Conservation (phyloP, 805 yeast species). For the Yarrowia sp. region DNA sequence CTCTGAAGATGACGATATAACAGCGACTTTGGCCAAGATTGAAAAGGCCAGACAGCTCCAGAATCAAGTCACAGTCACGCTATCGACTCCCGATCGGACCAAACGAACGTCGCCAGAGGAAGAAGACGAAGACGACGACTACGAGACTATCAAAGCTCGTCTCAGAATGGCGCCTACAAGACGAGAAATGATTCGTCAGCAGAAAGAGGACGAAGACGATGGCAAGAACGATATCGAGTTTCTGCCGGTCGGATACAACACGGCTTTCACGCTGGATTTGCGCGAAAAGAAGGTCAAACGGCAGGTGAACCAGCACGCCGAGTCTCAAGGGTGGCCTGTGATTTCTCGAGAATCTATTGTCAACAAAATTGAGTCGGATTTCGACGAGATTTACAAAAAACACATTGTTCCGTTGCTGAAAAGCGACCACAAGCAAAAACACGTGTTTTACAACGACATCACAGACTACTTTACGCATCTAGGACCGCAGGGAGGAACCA, state of each 20-base stretch:
- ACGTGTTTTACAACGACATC: not conserved
- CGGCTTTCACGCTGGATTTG: not conserved
- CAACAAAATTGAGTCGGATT: not conserved
- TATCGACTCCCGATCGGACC: not conserved
- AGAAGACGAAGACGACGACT: not conserved
- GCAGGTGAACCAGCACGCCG: constrained; percentile 1
- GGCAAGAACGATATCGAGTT: constrained; percentile 5
- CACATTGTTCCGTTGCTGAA: not conserved
- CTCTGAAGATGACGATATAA: not conserved
- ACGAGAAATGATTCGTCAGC: not conserved
- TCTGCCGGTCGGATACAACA: not conserved
- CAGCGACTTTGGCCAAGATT: not conserved
- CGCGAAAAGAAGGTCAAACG: not conserved
- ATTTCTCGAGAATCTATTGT: not conserved
- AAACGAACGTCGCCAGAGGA: not conserved
- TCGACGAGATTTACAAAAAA: not conserved
- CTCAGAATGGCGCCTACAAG: not conserved
- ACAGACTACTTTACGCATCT: not conserved
- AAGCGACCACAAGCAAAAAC: not conserved
- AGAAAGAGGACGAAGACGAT: not conserved
- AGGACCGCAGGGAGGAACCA: not conserved
- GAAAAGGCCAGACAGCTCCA: not conserved
- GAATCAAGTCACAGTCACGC: not conserved
- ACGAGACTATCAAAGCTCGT: not conserved
- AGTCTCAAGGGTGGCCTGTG: not conserved